Evolutionary conservation across 805 yeast genomes (phyloP).

Genomic region (Naumovozyma dairenensis): DNA sequence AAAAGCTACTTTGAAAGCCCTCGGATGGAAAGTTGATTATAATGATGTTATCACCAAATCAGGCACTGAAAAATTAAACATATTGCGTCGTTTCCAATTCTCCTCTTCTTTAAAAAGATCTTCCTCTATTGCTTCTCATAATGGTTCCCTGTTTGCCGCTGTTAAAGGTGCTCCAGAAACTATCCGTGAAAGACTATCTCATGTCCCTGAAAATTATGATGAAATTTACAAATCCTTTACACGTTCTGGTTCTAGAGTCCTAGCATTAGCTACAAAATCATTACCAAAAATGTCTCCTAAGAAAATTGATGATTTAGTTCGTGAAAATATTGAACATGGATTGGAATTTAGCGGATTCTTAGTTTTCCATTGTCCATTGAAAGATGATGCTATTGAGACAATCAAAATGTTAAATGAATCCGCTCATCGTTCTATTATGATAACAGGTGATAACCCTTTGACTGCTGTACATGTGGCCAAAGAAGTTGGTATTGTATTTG

Average conservation of each 20-base stretch:
- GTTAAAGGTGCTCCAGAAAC: constrained; percentile 99
- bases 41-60: constrained; percentile 59
- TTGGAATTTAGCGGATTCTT: constrained; percentile 83
- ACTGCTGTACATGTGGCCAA: constrained; percentile 97
- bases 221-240: constrained; percentile 81
- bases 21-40: constrained; percentile 73
- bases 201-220: constrained; percentile 73
- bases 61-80: constrained; percentile 41
- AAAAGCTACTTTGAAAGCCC: constrained; percentile 83
- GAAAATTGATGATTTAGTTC: constrained; percentile 48
- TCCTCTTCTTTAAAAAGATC: constrained; percentile 94
- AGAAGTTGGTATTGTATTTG: constrained; percentile 79
- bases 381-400: constrained; percentile 83
- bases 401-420: constrained; percentile 90
- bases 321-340: constrained; percentile 68
- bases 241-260: constrained; percentile 90
- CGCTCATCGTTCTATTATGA: constrained; percentile 92
- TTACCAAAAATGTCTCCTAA: constrained; percentile 43
- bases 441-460: constrained; percentile 96
- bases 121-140: constrained; percentile 62
- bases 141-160: constrained; percentile 57
- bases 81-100: constrained; percentile 91
- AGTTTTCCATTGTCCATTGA: constrained; percentile 95
- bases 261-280: constrained; percentile 84
- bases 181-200: constrained; percentile 60